Percentiles rank a stretch among this genome's conserved stretches.
phyloP scores from a whole-genome alignment of 176 grass and related monocot genomes.

The Panicum miliaceum region DNA sequence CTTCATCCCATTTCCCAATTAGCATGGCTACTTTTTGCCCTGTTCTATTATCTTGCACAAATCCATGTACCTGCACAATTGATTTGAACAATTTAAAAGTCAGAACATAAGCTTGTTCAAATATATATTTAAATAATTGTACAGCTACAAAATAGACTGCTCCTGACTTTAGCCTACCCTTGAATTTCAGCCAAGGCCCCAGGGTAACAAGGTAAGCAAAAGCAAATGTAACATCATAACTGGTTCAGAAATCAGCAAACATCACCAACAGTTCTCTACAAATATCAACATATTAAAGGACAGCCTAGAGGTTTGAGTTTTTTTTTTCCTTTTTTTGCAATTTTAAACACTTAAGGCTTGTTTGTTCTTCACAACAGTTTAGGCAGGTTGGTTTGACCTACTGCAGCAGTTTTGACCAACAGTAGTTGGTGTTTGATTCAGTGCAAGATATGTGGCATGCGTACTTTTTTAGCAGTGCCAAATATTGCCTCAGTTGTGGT shows the following conservation, averaged over 20 bases:
- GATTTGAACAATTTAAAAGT: slow-evolving; percentile 28
- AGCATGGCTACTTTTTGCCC: slow-evolving; percentile 90
- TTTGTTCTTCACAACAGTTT: not conserved
- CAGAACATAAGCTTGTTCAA: not conserved
- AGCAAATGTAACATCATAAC: not conserved
- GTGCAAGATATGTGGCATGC: not conserved
- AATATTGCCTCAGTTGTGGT: not conserved
- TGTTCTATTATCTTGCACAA: slow-evolving; percentile 94
- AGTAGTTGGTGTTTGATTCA: not conserved
- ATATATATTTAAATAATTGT: slow-evolving; percentile 11
- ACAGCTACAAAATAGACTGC: slow-evolving; percentile 10
- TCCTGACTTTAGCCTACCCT: not conserved
- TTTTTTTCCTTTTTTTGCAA: too few relatives aligned
- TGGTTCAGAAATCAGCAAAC: slow-evolving; percentile 19
- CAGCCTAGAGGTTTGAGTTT: not conserved
- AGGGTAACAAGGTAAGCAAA: not conserved
- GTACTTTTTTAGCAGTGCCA: too few relatives aligned
- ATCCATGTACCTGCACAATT: slow-evolving; percentile 79
- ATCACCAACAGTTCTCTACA: not conserved
- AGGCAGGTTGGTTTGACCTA: not conserved
- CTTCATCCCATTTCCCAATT: slow-evolving; percentile 99
- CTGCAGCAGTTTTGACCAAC: not conserved
- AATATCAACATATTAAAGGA: not conserved
- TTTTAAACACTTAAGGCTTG: not conserved
- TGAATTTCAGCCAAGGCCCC: not conserved